A percentile compares a stretch with the other conserved stretches of the same genome.
Evolutionary conservation across 2,329 filamentous ascomycete genomes (phyloP).

Genomic region (Amylocarpus encephaloides): DNA sequence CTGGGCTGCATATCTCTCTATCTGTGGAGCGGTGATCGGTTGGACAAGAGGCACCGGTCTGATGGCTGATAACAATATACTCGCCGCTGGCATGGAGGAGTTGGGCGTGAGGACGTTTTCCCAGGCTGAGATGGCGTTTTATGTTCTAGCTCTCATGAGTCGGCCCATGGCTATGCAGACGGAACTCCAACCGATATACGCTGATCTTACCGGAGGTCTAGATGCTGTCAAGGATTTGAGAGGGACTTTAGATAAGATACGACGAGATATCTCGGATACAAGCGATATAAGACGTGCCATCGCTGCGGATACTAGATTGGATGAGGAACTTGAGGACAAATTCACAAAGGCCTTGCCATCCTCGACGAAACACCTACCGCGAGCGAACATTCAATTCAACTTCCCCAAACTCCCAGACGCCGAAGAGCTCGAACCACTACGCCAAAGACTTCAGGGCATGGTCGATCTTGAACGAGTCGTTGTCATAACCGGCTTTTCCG

Average conservation of each 20-base stretch:
- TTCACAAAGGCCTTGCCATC: not conserved
- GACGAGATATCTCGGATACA: slow-evolving; percentile 18
- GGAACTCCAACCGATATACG: slow-evolving; percentile 33
- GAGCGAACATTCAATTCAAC: not conserved
- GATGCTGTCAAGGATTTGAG: slow-evolving; percentile 28
- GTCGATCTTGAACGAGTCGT: slow-evolving; percentile 31
- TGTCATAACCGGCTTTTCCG: not conserved
- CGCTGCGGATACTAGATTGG: slow-evolving; percentile 11
- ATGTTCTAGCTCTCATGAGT: slow-evolving; percentile 34
- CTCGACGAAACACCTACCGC: not conserved
- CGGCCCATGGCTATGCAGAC: slow-evolving; percentile 28
- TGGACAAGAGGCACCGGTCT: slow-evolving; percentile 97
- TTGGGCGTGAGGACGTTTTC: slow-evolving; percentile 95
- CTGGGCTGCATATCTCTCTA: slow-evolving; percentile 92
- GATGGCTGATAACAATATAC: slow-evolving; percentile 93
- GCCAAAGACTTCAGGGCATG: slow-evolving; percentile 4
- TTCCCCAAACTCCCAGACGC: slow-evolving; percentile 2
- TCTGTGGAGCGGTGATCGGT: slow-evolving; percentile 93
- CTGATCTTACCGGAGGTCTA: slow-evolving; percentile 36
- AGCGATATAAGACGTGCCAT: slow-evolving; percentile 24
- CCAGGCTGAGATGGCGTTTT: slow-evolving; percentile 74
- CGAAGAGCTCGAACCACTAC: not conserved
- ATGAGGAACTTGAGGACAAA: not conserved
- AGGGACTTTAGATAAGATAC: slow-evolving; percentile 20
- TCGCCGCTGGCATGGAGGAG: slow-evolving; percentile 89